These are phyloP conservation scores for Saccharomycopsis javanensis DNA, from an alignment of 805 yeast genomes.

Conservation along the genomic window DNA sequence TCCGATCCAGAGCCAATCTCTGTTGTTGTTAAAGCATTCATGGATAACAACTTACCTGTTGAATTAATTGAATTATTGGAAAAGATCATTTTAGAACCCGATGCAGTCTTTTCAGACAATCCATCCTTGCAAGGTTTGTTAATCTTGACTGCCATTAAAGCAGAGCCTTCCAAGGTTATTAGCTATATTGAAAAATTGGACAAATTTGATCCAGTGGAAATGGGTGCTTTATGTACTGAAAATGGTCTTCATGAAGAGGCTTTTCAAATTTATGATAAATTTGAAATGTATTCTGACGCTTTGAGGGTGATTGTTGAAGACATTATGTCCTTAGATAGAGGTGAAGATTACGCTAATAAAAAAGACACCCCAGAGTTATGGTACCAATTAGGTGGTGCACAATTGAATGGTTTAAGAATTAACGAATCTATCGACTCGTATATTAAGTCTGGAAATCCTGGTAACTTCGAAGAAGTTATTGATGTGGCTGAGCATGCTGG, in stretches of 20 bases:
- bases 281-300: conserved; percentile 68
- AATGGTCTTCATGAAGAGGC: conserved; percentile 90
- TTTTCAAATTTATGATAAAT: conserved; percentile 80
- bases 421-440: conserved; percentile 89
- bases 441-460: conserved; percentile 84
- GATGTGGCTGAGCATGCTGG: conserved; percentile 93
- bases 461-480: conserved; percentile 82
- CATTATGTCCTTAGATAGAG: conserved; percentile 89
- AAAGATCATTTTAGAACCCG: conserved; percentile 89
- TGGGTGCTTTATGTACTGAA: conserved; percentile 85
- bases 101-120: conserved; percentile 89
- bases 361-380: conserved; percentile 78
- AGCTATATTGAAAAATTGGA: conserved; percentile 83
- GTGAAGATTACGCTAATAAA: conserved; percentile 86
- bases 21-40: conserved; percentile 86
- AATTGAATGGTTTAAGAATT: conserved; percentile 84
- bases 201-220: conserved; percentile 85
- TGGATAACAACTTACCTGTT: conserved; percentile 87
- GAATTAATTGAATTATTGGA: conserved; percentile 92
- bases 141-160: conserved; percentile 90
- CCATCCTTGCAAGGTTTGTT: conserved; percentile 90
- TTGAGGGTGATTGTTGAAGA: conserved; percentile 88
- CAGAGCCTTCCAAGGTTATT: conserved; percentile 78
- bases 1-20: conserved; percentile 91
- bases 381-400: conserved; percentile 95